A percentile compares a stretch with the other conserved stretches of the same genome.
Conservation (phyloP, 2,329 filamentous ascomycete species). For the Fusarium robinianum region DNA sequence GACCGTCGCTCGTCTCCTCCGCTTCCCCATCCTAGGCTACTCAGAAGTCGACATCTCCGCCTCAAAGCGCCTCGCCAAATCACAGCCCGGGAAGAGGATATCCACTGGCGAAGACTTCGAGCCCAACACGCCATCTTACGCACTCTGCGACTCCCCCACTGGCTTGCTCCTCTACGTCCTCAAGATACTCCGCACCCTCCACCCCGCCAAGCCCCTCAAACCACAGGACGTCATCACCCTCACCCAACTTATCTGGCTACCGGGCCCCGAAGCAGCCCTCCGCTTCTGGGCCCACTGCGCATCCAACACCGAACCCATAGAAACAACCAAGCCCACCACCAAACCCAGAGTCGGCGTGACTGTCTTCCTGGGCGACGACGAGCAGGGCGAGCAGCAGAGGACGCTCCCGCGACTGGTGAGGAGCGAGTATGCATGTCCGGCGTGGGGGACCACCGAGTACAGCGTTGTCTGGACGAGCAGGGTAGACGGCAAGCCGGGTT, state of each 20-base stretch:
- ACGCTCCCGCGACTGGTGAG: slow-evolving; percentile 32
- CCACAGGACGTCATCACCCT: slow-evolving; percentile 62
- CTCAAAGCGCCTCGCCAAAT: slow-evolving; percentile 36
- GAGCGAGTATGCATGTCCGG: slow-evolving; percentile 49
- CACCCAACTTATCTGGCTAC: slow-evolving; percentile 67
- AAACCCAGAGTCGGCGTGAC: slow-evolving; percentile 53
- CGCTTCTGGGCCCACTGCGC: slow-evolving; percentile 58
- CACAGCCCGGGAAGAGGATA: slow-evolving; percentile 15
- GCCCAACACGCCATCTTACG: slow-evolving; percentile 62
- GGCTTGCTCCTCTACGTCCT: slow-evolving; percentile 61
- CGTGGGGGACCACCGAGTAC: slow-evolving; percentile 53
- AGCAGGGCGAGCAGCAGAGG: slow-evolving; percentile 18
- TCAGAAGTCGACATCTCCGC: slow-evolving; percentile 54
- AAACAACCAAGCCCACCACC: slow-evolving; percentile 25
- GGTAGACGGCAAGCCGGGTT: slow-evolving; percentile 46
- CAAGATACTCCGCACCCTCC: slow-evolving; percentile 50
- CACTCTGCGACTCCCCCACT: slow-evolving; percentile 64
- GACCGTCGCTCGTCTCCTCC: slow-evolving; percentile 55
- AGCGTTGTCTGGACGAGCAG: slow-evolving; percentile 49
- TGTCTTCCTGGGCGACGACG: slow-evolving; percentile 49
- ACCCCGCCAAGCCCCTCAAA: slow-evolving; percentile 48
- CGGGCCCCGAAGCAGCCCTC: slow-evolving; percentile 64
- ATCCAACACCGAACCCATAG: slow-evolving; percentile 40
- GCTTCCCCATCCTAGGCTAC: slow-evolving; percentile 60
- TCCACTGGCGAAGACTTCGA: slow-evolving; percentile 42